A percentile compares a stretch with the other conserved stretches of the same genome.
These are phyloP conservation scores for Venturia effusa DNA, from an alignment of 2,329 filamentous ascomycete species.

Conservation along the genomic window DNA sequence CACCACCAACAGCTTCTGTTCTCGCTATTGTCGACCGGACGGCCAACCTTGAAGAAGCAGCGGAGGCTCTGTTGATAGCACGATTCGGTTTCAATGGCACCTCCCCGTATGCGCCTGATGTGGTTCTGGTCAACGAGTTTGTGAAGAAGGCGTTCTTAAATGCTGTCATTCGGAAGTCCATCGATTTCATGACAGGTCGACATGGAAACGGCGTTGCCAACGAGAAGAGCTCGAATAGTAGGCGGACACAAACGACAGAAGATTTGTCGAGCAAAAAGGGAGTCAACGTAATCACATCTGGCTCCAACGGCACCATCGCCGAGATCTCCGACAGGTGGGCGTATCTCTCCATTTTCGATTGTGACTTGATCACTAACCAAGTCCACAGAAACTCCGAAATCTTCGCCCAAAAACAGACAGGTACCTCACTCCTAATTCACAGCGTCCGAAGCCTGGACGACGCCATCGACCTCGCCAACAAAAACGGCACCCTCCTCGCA, in stretches of 20 bases:
- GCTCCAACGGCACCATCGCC: constrained; percentile 29
- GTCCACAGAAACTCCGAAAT: neutral
- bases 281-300: constrained; percentile 5
- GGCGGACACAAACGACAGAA: constrained; percentile 13
- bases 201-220: constrained; percentile 18
- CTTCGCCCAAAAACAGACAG: neutral
- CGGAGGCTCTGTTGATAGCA: constrained; percentile 41
- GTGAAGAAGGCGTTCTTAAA: constrained; percentile 44
- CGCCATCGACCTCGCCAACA: constrained; percentile 37
- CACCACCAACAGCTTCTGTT: constrained; percentile 24
- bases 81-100: constrained; percentile 44
- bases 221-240: constrained; percentile 19
- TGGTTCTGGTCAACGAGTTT: constrained; percentile 56
- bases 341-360: neutral
- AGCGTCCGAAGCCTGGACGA: constrained; percentile 42
- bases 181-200: constrained; percentile 2
- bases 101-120: constrained; percentile 51
- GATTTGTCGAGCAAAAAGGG: neutral
- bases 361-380: neutral
- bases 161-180: constrained; percentile 25
- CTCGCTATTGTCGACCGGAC: constrained; percentile 52
- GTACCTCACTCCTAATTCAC: constrained; percentile 21
- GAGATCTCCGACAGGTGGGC: constrained; percentile 30
- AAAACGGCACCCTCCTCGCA: constrained; percentile 28
- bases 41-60: constrained; percentile 43